Evolutionary conservation across 495 filamentous ascomycete genomes (phyloP), one percentile per base, ranked within the genome.

Genomic region (Hypoxylon rickii): DNA sequence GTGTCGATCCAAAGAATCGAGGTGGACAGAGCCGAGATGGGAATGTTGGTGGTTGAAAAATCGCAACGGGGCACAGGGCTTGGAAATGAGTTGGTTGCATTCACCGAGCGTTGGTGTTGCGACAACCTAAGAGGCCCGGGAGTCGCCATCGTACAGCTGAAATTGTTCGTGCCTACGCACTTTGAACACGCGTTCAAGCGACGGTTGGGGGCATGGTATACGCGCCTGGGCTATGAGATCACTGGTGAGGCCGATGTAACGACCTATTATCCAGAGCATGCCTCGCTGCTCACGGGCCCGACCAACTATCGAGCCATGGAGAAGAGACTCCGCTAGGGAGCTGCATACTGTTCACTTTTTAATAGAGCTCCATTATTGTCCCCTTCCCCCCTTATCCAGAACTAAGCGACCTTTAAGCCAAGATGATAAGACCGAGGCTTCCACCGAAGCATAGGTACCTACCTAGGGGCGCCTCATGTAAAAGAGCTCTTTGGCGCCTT

Each of bases 11-110:
- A n/a, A n/a, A n/a, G n/a, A n/a, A n/a, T n/a, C n/a, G n/a, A n/a
- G n/a, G n/a, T n/a, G n/a, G n/a, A n/a, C n/a, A n/a, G n/a, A n/a
- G 58, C 50, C 16, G 58, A 56, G 32, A 55, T 68, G 15, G 55
- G 63, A 17, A 52, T 66, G 43, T 55, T 66, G 3, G 51, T 52
- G 1, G 58, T 66, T 12, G 40, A 34, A n/a, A 38, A 38, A 8
- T 11, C 37, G 19, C 32, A 50, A 11, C 65, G 59, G 7, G 49
- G 63, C 1, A 33, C 32, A 11, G 63, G 63, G 5, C 15, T 68
- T 11, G 65, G 58, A 1, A 33, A 55, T 22, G 53, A 58, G 13
- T 26, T 68, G 8, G 26, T 68, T 6, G 13, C 16, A 7, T 68
- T 62, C 24, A 59, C 53, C 12, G 66, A 68, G 50, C 36, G 22